phyloP scores from a whole-genome alignment of 2,329 filamentous ascomycete genomes.

The Domatiomyces catenatus region DNA sequence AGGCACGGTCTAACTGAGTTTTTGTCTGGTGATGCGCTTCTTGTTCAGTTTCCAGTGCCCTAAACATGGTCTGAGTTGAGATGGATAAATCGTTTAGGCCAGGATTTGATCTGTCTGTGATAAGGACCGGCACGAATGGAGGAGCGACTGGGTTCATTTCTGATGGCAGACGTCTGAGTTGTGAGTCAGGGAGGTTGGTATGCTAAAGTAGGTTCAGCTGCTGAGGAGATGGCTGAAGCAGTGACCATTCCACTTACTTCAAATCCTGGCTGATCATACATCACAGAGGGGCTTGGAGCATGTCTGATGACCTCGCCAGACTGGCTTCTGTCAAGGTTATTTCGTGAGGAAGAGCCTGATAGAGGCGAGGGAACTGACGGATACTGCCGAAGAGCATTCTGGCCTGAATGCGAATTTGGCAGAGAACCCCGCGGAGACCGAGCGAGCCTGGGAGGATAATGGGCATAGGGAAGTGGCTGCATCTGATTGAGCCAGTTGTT shows the following conservation, averaged over 20 bases:
- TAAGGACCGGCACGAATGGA: background rate
- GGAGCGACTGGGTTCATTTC: background rate
- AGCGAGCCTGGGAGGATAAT: background rate
- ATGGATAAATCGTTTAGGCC: background rate
- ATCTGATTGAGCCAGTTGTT: background rate
- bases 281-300: background rate
- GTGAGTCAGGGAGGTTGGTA: background rate
- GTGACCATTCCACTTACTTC: background rate
- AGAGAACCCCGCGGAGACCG: background rate
- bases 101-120: background rate
- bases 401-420: background rate
- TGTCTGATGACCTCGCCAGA: background rate
- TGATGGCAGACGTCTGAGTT: background rate
- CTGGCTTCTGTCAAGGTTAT: background rate
- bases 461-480: background rate
- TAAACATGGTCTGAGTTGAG: slow-evolving; percentile 7
- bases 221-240: background rate
- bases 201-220: background rate
- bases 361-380: background rate
- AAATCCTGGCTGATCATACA: background rate
- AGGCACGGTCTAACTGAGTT: slow-evolving; percentile 3
- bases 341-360: background rate
- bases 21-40: slow-evolving; percentile 11
- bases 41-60: slow-evolving; percentile 13
- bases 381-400: background rate